A percentile compares a stretch with the other conserved stretches of the same genome.
Conservation (phyloP, 2,329 filamentous ascomycete genomes). For the Rhinocladiella mackenziei region DNA sequence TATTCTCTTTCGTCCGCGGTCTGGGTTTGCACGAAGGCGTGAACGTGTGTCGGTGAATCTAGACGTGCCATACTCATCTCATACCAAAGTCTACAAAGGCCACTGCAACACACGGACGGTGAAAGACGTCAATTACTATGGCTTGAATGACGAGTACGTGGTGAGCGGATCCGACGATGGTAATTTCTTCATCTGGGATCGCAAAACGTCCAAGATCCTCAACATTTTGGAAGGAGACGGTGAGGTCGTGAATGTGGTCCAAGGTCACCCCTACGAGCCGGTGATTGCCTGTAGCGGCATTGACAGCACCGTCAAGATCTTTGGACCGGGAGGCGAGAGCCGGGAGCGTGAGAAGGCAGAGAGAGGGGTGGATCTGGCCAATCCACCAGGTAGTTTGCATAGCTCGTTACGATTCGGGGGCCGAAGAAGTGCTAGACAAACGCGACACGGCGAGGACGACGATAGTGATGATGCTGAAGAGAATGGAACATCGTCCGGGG, state of each 20-base stretch:
- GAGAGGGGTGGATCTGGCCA: conserved; percentile 55
- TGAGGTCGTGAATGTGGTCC: conserved; percentile 66
- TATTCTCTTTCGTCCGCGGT: conserved; percentile 44
- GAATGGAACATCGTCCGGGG: conserved; percentile 27
- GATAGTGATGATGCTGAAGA: conserved; percentile 16
- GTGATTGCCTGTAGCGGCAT: conserved; percentile 64
- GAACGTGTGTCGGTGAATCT: conserved; percentile 51
- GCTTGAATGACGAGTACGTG: conserved; percentile 63
- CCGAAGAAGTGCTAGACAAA: conserved; percentile 28
- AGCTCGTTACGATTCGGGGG: conserved; percentile 31
- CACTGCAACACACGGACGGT: conserved; percentile 66
- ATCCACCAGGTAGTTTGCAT: conserved; percentile 42
- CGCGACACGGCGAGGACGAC: conserved; percentile 12
- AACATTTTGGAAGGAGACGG: conserved; percentile 64
- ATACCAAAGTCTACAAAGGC: conserved; percentile 57
- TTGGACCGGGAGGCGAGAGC: conserved; percentile 53
- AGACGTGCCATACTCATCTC: conserved; percentile 53
- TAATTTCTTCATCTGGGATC: conserved; percentile 66
- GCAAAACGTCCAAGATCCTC: conserved; percentile 56
- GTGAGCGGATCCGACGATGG: conserved; percentile 64
- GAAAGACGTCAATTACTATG: conserved; percentile 67
- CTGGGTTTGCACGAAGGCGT: conserved; percentile 47
- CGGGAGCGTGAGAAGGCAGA: conserved; percentile 55
- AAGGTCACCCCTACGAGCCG: conserved; percentile 65
- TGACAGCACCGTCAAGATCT: conserved; percentile 66